phyloP scores from a whole-genome alignment of 176 grass and related monocot species.

The Musa acuminata region DNA sequence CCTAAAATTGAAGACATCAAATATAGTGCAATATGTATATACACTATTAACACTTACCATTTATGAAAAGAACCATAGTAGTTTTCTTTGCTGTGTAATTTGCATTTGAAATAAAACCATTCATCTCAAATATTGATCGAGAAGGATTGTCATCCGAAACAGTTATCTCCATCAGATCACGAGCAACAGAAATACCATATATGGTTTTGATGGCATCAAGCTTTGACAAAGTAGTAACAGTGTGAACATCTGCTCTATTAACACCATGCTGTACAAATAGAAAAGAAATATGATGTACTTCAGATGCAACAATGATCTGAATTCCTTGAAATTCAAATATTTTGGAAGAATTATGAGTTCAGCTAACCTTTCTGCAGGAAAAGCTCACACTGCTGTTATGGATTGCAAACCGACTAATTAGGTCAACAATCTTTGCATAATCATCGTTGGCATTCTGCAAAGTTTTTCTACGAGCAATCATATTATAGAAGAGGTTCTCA shows the following conservation, averaged over 20 bases:
- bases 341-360: not conserved
- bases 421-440: slow-evolving; percentile 78
- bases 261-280: slow-evolving; percentile 60
- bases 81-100: slow-evolving; percentile 91
- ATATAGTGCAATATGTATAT: not conserved
- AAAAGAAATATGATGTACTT: slow-evolving; percentile 9
- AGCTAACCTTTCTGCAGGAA: slow-evolving; percentile 74
- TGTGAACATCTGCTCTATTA: slow-evolving; percentile 92
- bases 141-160: slow-evolving; percentile 65
- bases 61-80: slow-evolving; percentile 91
- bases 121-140: slow-evolving; percentile 65
- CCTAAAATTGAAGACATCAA: too few relatives aligned
- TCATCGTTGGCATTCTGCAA: slow-evolving; percentile 79
- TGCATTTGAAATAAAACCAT: slow-evolving; percentile 83
- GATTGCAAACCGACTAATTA: slow-evolving; percentile 74
- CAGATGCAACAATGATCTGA: not conserved
- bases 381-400: slow-evolving; percentile 70
- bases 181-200: slow-evolving; percentile 52
- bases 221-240: slow-evolving; percentile 47
- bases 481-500: slow-evolving; percentile 94
- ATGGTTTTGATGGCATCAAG: slow-evolving; percentile 76
- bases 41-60: too few relatives aligned
- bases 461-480: slow-evolving; percentile 78
- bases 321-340: not conserved
- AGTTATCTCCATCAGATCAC: slow-evolving; percentile 81